Evolutionary conservation across 495 filamentous ascomycete species (phyloP).

Genomic region (Annulohypoxylon moriforme): DNA sequence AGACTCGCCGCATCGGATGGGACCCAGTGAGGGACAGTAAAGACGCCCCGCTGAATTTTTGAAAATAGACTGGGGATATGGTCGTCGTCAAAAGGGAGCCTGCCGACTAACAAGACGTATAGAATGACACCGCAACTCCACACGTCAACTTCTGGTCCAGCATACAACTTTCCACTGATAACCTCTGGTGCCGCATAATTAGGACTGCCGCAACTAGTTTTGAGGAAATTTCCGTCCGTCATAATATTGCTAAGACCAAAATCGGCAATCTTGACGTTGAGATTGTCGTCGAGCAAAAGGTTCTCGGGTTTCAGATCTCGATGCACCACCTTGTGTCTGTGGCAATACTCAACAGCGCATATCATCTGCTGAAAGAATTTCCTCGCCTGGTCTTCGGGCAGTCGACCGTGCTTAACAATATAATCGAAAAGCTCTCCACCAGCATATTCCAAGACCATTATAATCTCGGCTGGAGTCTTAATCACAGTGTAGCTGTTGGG

Average conservation of each 20-base stretch:
- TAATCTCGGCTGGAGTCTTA: slow-evolving; percentile 90
- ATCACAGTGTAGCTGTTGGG: slow-evolving; percentile 89
- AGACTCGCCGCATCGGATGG: slow-evolving; percentile 83
- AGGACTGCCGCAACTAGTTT: slow-evolving; percentile 96
- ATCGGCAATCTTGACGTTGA: slow-evolving; percentile 99
- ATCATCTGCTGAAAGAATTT: slow-evolving; percentile 99
- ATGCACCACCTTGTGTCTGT: slow-evolving; percentile 98
- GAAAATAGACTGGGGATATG: slow-evolving; percentile 69
- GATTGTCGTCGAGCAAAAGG: slow-evolving; percentile 87
- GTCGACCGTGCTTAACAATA: slow-evolving; percentile 88
- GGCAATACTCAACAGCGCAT: slow-evolving; percentile 99
- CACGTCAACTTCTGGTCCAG: slow-evolving; percentile 97
- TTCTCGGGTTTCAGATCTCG: slow-evolving; percentile 98
- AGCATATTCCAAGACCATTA: slow-evolving; percentile 98
- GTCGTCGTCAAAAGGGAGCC: slow-evolving; percentile 96
- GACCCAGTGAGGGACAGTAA: slow-evolving; percentile 88
- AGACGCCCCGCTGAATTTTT: slow-evolving; percentile 73
- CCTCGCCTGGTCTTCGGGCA: slow-evolving; percentile 88
- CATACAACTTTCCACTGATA: slow-evolving; percentile 97
- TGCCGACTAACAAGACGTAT: slow-evolving; percentile 91
- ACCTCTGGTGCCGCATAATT: slow-evolving; percentile 99
- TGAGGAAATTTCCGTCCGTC: slow-evolving; percentile 99
- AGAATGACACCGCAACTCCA: slow-evolving; percentile 99
- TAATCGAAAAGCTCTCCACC: slow-evolving; percentile 98
- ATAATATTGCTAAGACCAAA: slow-evolving; percentile 99